A percentile compares a stretch with the other conserved stretches of the same genome.
These are phyloP conservation scores for Pseudogymnoascus sp. DNA, from an alignment of 2,329 filamentous ascomycete genomes.

Conservation along the genomic window DNA sequence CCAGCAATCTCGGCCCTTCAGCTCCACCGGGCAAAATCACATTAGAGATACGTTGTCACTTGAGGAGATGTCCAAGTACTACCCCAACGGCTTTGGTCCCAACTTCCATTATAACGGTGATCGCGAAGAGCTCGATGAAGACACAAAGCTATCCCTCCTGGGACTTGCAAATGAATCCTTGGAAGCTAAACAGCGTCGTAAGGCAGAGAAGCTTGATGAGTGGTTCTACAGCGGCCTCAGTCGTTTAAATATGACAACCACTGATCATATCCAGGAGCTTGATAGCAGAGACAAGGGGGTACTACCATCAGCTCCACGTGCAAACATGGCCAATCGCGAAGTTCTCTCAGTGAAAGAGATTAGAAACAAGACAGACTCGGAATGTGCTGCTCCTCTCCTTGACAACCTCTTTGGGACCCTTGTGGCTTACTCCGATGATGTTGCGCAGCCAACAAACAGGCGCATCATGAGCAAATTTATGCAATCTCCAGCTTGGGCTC, in stretches of 20 bases:
- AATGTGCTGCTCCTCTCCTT: constrained; percentile 23
- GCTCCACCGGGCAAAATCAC: background rate
- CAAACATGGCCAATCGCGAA: constrained; percentile 7
- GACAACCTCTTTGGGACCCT: constrained; percentile 23
- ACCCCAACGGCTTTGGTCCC: constrained; percentile 22
- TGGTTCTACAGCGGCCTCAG: constrained; percentile 26
- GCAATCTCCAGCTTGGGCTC: constrained; percentile 18
- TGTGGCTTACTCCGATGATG: constrained; percentile 21
- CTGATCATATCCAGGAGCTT: constrained; percentile 22
- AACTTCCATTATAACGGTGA: constrained; percentile 17
- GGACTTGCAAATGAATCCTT: background rate
- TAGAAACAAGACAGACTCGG: constrained; percentile 19
- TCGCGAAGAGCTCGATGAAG: constrained; percentile 15
- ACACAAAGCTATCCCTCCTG: constrained; percentile 3
- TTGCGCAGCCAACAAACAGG: constrained; percentile 14
- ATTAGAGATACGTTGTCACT: constrained; percentile 25
- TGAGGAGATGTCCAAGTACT: constrained; percentile 22
- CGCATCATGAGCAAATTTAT: constrained; percentile 20
- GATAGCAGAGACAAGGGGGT: constrained; percentile 10
- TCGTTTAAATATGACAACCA: constrained; percentile 22
- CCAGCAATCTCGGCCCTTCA: constrained; percentile 6
- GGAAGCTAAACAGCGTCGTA: constrained; percentile 12
- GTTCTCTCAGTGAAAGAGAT: constrained; percentile 21
- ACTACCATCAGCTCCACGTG: background rate
- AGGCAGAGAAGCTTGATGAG: constrained; percentile 20